Evolutionary conservation across 177 flowering plant species (phyloP).

Genomic region (Vitis hybrid): DNA sequence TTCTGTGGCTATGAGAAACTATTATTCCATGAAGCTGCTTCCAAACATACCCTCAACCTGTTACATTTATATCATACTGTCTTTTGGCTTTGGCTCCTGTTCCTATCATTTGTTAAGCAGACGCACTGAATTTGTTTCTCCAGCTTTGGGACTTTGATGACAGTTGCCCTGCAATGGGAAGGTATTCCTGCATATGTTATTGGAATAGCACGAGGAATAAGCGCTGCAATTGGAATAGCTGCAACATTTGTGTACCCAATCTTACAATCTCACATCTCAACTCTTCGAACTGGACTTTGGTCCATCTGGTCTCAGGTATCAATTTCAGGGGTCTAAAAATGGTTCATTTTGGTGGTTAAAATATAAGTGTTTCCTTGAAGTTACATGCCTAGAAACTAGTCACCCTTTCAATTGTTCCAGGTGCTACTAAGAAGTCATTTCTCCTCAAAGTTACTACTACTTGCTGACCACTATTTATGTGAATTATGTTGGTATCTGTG

Average conservation of each 20-base stretch:
- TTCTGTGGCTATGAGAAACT: too few relatives aligned
- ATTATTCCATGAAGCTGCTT: too few relatives aligned
- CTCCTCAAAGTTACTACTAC: background rate
- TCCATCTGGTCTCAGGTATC: slow-evolving; percentile 92
- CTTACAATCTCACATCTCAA: slow-evolving; percentile 54
- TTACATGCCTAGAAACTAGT: too few relatives aligned
- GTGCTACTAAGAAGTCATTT: background rate
- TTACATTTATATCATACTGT: too few relatives aligned
- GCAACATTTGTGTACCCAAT: slow-evolving; percentile 80
- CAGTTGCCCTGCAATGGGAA: slow-evolving; percentile 80
- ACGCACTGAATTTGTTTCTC: slow-evolving; percentile 1
- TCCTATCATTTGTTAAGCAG: too few relatives aligned
- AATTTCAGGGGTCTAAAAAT: background rate
- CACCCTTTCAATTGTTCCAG: background rate
- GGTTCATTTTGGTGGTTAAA: too few relatives aligned
- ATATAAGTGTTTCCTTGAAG: too few relatives aligned
- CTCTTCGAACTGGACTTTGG: slow-evolving; percentile 86
- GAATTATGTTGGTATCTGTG: background rate
- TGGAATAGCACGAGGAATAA: slow-evolving; percentile 78
- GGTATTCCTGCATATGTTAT: slow-evolving; percentile 80
- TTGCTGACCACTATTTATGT: background rate
- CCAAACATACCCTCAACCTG: too few relatives aligned
- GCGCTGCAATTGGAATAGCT: slow-evolving; percentile 71
- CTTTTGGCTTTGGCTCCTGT: too few relatives aligned
- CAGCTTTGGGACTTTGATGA: slow-evolving; percentile 95